These are phyloP conservation scores for Suillus americanus DNA, from an alignment of 768 basidiomycete genomes.

Conservation along the genomic window DNA sequence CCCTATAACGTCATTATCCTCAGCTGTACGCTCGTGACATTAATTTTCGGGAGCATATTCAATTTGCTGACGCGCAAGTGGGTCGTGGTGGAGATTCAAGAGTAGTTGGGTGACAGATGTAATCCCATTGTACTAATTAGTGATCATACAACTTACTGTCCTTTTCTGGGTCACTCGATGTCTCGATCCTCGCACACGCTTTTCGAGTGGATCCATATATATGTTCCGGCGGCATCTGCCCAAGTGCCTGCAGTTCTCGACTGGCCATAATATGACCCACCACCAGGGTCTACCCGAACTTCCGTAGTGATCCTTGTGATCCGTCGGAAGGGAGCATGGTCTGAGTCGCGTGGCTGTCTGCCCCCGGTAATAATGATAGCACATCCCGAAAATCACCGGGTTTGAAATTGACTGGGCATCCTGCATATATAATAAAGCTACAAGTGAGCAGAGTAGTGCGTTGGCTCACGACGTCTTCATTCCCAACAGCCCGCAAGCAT, in stretches of 20 bases:
- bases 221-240: background rate
- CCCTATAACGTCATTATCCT: constrained; percentile 99
- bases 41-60: constrained; percentile 92
- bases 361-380: background rate
- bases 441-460: background rate
- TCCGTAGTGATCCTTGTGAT: background rate
- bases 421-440: background rate
- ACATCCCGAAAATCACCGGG: background rate
- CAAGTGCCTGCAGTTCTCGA: background rate
- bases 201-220: background rate
- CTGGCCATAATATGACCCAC: background rate
- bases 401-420: background rate
- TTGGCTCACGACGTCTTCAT: background rate
- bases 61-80: constrained; percentile 83
- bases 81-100: constrained; percentile 47
- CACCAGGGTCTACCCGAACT: background rate
- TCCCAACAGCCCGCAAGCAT: background rate
- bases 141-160: background rate
- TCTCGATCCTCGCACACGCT: background rate
- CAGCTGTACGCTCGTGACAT: constrained; percentile 85
- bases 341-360: background rate
- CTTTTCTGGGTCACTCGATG: background rate
- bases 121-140: background rate
- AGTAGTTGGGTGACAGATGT: constrained; percentile 9
- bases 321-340: background rate